Percentiles rank a stretch among this genome's conserved stretches.
Evolutionary conservation across 352 stramenopile genomes (phyloP).

Genomic region (Phytophthora kernoviae): DNA sequence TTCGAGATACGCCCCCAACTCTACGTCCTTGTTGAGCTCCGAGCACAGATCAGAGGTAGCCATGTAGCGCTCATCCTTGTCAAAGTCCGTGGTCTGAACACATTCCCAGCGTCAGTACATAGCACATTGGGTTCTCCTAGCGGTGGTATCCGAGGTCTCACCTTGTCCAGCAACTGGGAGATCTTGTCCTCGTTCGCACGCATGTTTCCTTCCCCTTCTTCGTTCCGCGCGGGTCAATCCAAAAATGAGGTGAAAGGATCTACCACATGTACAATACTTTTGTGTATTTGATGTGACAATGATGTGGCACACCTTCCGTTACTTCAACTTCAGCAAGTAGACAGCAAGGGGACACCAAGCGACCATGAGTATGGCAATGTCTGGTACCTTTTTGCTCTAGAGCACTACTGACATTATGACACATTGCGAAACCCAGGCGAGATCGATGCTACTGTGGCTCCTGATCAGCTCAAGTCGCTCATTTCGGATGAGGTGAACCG

Average conservation of each 20-base stretch:
- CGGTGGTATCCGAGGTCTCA: no score
- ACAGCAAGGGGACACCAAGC: neutral
- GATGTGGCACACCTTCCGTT: neutral
- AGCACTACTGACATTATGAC: neutral
- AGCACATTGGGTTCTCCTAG: no score
- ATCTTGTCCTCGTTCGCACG: constrained; percentile 79
- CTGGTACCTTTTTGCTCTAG: neutral
- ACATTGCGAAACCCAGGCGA: constrained; percentile 5
- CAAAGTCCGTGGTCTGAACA: constrained; percentile 83
- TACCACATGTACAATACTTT: neutral
- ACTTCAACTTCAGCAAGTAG: neutral
- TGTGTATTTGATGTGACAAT: no score
- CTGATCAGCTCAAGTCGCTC: constrained; percentile 65
- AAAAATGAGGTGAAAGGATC: constrained; percentile 20
- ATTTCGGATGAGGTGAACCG: constrained; percentile 66
- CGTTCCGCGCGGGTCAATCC: constrained; percentile 12
- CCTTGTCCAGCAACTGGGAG: constrained; percentile 82
- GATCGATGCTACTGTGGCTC: constrained; percentile 35
- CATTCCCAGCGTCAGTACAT: constrained; percentile 5
- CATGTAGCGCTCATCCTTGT: constrained; percentile 99
- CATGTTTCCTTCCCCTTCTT: constrained; percentile 43
- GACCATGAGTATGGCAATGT: constrained; percentile 18
- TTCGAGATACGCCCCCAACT: constrained; percentile 85
- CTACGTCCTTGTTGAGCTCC: constrained; percentile 94
- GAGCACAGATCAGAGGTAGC: constrained; percentile 98